Evolutionary conservation across 2,329 filamentous ascomycete genomes (phyloP), one percentile per base, ranked within the genome.

Genomic region (Aureobasidium pullulans): DNA sequence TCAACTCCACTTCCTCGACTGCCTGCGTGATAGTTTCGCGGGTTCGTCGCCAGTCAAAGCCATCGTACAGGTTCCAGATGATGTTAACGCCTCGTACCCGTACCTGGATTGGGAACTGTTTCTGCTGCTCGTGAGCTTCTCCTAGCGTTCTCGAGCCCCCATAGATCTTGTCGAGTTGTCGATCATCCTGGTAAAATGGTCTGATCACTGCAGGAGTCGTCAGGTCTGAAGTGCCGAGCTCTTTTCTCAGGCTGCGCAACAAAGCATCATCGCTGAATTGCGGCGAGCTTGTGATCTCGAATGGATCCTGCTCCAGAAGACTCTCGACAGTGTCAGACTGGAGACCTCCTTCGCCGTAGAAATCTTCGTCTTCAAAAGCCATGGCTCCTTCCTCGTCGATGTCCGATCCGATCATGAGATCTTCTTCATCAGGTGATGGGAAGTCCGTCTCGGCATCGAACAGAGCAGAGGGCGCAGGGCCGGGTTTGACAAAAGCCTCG

Each of bases 61-160:
- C 94, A 76, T 99, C 94, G 72, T 94, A 96, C 1, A 99, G 77
- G 68, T 99, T 96, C 94, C 94, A 99, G 61, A 97, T 96, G 54
- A 96, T 77, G 70, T 97, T 90, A 6, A 96, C 86, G 68, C 96
- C 90, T 29, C 89, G 86, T 15, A 97, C 81, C 5, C 85, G 84
- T 2, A 96, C 79, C 63, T 85, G 86, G 13, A 99, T 75, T 6
- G 93, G 70, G 23, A 71, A 43, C 34, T 61, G 47, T 13, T 60
- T 60, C 23, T 43, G 54, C 34, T 48, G 42, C 15, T 47, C 54
- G 19, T 47, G 42, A 7, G 54, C 42, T 47, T 57, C 54, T 7
- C 54, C 54, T 2, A 57, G 43, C 15, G 43, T 34, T 32, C 43
- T 57, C 31, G 54, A 48, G 2, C 54, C 54, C 15, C 54, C 63